phyloP scores from a whole-genome alignment of 495 filamentous ascomycete genomes.

The Aspergillus campestris region DNA sequence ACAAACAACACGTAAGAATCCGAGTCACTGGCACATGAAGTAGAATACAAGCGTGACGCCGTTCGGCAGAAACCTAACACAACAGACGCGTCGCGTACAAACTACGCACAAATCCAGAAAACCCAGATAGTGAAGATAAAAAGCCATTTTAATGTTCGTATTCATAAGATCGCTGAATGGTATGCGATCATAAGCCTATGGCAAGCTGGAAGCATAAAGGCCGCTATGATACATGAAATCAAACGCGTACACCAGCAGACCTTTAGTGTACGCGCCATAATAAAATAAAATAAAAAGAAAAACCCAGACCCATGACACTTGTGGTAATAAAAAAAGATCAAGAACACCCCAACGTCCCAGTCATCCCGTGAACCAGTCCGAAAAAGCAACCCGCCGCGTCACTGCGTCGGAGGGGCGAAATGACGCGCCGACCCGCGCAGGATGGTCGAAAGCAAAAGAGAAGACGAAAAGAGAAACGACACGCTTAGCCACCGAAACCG shows the following conservation, averaged over 20 bases:
- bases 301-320: slow-evolving; percentile 44
- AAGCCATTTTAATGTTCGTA: slow-evolving; percentile 26
- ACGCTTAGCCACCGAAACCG: slow-evolving; percentile 94
- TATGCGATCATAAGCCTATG: slow-evolving; percentile 26
- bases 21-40: no score
- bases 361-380: slow-evolving; percentile 43
- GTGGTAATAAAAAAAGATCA: slow-evolving; percentile 32
- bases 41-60: no score
- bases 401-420: slow-evolving; percentile 23
- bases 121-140: no score
- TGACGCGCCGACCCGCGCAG: slow-evolving; percentile 29
- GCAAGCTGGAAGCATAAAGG: slow-evolving; percentile 36
- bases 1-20: no score
- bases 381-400: slow-evolving; percentile 34
- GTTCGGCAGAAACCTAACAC: no score
- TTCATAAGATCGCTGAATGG: slow-evolving; percentile 32
- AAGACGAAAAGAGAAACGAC: slow-evolving; percentile 25
- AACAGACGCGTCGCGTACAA: no score
- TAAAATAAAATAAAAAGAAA: slow-evolving; percentile 35
- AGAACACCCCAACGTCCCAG: slow-evolving; percentile 47
- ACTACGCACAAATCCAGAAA: no score
- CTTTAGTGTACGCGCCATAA: slow-evolving; percentile 38
- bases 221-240: slow-evolving; percentile 43
- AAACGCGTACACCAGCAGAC: slow-evolving; percentile 38
- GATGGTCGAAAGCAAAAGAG: slow-evolving; percentile 23